These are phyloP conservation scores for Asterochloris sp. DNA, from an alignment of 139 green algal species.

Conservation along the genomic window DNA sequence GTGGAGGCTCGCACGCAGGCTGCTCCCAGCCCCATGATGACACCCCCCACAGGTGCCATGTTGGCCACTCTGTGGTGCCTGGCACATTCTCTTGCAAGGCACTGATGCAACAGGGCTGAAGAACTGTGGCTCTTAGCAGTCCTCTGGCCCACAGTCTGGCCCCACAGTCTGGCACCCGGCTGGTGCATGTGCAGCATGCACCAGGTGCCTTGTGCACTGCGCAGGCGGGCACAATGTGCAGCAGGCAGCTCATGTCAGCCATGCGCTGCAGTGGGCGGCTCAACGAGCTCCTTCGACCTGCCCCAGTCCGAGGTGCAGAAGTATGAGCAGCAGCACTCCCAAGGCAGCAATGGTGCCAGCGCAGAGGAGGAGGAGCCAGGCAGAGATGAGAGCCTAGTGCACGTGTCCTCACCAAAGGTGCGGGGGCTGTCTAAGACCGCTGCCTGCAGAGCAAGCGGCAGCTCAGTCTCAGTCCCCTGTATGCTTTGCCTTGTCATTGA, in stretches of 20 bases:
- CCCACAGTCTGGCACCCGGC: conserved; percentile 8
- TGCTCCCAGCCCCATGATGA: conserved; percentile 4
- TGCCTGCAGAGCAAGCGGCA: no score
- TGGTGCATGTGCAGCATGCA: not conserved
- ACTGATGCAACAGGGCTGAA: not conserved
- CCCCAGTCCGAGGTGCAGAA: conserved; percentile 29
- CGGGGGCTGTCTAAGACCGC: not conserved
- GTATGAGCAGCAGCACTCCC: conserved; percentile 45
- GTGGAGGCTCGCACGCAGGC: conserved; percentile 20
- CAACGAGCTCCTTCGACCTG: not conserved
- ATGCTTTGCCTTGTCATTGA: no score
- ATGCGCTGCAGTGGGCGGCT: not conserved
- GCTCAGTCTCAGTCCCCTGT: no score
- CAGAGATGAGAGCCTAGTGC: conserved; percentile 47
- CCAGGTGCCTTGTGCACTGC: not conserved
- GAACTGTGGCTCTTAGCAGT: conserved; percentile 2
- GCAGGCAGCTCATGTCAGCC: not conserved
- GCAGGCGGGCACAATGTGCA: not conserved
- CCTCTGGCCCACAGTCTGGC: conserved; percentile 1
- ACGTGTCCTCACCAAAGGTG: conserved; percentile 70
- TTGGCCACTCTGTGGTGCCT: not conserved
- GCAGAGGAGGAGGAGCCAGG: conserved; percentile 55
- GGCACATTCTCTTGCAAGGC: not conserved
- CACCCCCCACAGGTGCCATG: not conserved
- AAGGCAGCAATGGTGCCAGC: not conserved